Conservation (phyloP, 306 rosid species). For the Castanea sativa region DNA sequence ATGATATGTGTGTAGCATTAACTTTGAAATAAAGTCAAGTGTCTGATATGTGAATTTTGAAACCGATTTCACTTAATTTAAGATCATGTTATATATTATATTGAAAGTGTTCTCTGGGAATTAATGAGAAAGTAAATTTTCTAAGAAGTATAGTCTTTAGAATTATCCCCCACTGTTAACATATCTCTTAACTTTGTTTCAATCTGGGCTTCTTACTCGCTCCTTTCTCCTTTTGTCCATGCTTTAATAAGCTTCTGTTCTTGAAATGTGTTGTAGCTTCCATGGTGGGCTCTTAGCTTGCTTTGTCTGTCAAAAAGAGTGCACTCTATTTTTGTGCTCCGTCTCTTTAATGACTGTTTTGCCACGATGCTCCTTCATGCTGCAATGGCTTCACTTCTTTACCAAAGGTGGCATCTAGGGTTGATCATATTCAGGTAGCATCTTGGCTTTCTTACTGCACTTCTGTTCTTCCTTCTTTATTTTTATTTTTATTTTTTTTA, state of each 20-base stretch:
- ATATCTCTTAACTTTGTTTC: background rate
- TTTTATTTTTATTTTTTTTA: background rate
- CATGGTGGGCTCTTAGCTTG: conserved; percentile 80
- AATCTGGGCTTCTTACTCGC: background rate
- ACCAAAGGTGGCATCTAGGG: conserved; percentile 79
- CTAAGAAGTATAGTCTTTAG: background rate
- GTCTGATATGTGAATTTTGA: background rate
- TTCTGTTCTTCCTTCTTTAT: background rate
- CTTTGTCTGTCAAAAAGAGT: conserved; percentile 88
- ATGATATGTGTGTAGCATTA: background rate
- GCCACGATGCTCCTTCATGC: conserved; percentile 78
- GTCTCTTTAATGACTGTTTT: conserved; percentile 87
- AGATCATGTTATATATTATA: background rate
- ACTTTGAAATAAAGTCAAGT: background rate
- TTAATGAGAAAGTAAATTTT: background rate
- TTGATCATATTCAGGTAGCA: conserved; percentile 84
- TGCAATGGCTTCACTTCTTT: conserved; percentile 61
- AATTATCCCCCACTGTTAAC: background rate
- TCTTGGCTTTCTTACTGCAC: conserved; percentile 7
- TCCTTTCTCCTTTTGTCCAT: background rate
- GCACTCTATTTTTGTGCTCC: conserved; percentile 90
- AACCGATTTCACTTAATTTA: background rate
- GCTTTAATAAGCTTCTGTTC: conserved; percentile 9
- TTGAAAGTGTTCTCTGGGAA: background rate
- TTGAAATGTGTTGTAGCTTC: conserved; percentile 54